phyloP scores from a whole-genome alignment of 345 rosid genomes.

The Populus simonii region DNA sequence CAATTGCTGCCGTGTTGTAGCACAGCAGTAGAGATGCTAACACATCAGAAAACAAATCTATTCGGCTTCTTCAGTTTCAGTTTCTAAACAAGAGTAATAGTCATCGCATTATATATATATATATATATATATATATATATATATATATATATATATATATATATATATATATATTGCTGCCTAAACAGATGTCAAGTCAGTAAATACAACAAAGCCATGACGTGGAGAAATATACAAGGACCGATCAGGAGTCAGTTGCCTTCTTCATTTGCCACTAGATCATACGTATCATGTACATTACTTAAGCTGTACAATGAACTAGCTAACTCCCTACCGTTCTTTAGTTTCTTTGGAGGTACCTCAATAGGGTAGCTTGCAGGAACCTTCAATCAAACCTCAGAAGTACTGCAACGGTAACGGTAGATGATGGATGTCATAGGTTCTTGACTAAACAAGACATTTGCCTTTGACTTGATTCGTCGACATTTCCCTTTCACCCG shows the following conservation, averaged over 20 bases:
- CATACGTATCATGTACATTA: conserved; percentile 1
- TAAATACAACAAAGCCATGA: conserved; percentile 1
- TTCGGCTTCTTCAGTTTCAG: not conserved
- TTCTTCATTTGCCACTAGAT: conserved; percentile 23
- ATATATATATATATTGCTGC: conserved; percentile 12
- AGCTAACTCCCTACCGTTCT: conserved; percentile 9
- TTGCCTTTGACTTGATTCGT: not conserved
- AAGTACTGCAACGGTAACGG: not conserved
- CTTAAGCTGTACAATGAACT: conserved; percentile 32
- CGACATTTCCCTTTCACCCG: conserved; percentile 20
- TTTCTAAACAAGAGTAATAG: not conserved
- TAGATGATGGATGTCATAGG: conserved; percentile 4
- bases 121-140: conserved; percentile 18
- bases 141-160: conserved; percentile 16
- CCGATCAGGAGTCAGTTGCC: not conserved
- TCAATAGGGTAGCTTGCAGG: not conserved
- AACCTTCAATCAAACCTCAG: conserved; percentile 7
- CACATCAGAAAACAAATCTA: not conserved
- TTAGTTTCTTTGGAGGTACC: conserved; percentile 2
- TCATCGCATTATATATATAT: conserved; percentile 18
- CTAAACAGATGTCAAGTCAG: not conserved
- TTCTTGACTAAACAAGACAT: not conserved
- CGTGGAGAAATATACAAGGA: conserved; percentile 32
- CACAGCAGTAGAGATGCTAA: not conserved
- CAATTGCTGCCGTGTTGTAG: not conserved